A percentile compares a stretch with the other conserved stretches of the same genome.
Conservation (phyloP, 192 early-diverging fungal genomes). For the Chytriomyces sp. region DNA sequence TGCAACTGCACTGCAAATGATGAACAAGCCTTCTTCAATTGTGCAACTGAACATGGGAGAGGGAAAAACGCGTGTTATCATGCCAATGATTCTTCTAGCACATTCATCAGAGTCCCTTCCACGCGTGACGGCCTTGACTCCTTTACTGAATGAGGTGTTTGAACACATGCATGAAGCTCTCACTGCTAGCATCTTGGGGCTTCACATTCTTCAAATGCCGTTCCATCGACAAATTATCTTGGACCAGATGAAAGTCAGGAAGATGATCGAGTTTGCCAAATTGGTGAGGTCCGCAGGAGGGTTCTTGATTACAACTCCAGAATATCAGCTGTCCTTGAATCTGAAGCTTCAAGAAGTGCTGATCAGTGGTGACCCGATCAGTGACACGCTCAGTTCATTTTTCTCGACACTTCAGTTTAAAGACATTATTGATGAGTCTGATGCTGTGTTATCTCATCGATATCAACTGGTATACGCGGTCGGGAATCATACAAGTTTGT, state of each 20-base stretch:
- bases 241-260: not conserved
- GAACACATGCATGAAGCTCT: not conserved
- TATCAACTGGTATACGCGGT: constrained; percentile 37
- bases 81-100: constrained; percentile 6
- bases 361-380: too few species aligned
- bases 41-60: constrained; percentile 18
- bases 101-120: not conserved
- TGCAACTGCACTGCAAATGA: not conserved
- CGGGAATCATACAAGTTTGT: constrained; percentile 3
- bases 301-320: constrained; percentile 22
- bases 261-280: not conserved
- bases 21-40: constrained; percentile 2
- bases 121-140: constrained; percentile 11
- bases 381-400: too few species aligned
- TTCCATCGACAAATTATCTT: constrained; percentile 5
- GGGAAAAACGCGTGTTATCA: constrained; percentile 19
- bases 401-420: too few species aligned
- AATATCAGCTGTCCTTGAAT: constrained; percentile 24
- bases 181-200: constrained; percentile 15
- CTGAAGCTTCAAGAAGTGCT: too few species aligned
- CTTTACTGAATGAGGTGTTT: not conserved
- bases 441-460: constrained; percentile 29
- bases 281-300: not conserved
- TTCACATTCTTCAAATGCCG: not conserved
- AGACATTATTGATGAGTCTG: not conserved